Evolutionary conservation across 768 basidiomycete species (phyloP), one percentile per base, ranked within the genome.

Genomic region (Rhizopogon vesiculosus): DNA sequence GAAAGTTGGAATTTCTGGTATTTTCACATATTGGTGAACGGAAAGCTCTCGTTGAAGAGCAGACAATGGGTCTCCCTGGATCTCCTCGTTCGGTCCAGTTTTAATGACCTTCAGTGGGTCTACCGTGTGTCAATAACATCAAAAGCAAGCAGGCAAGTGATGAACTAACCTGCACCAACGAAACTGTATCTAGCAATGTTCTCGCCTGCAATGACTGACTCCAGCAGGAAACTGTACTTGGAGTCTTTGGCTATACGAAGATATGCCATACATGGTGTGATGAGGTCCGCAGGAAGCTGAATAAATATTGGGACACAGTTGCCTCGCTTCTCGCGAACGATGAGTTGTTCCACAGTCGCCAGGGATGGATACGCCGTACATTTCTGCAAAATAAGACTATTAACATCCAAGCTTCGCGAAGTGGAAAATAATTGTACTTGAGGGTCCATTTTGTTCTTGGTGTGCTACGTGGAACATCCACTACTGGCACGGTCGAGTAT

Each of bases 181-280:
- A 98, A 98, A 65, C 91, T 93, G 72, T 96, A 99, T 52, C 97
- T 84, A 35, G 90, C 94, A 46, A 96, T 75, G 67, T 84, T 91
- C 76, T 97, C 93, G 42, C 94, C 95, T 29, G 83, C 89, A 29
- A 92, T 78, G 43, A 98, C 89, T 45, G 92, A 94, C 71, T 99
- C 97, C 42, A 99, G 80, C 45, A 99, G 74, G 71, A 98, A 99
- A 68, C 91, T 94, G 75, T 96, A 91, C 68, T 89, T 91, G 1
- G 92, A 91, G 64, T 93, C 91, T 64, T 94, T 88, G 12, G 95
- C 86, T 58, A 98, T 81, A 55, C 93, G 85, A 46, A 99, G 84
- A 71, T 98, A 99, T 7, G 97, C 95, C 75, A 93, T 89, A 67
- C 93, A 94, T 70, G 97, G 97, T 25, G 97, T 99, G 59, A 98